A percentile compares a stretch with the other conserved stretches of the same genome.
Conservation (phyloP, 305 asterid species). For the Fraxinus nigra region DNA sequence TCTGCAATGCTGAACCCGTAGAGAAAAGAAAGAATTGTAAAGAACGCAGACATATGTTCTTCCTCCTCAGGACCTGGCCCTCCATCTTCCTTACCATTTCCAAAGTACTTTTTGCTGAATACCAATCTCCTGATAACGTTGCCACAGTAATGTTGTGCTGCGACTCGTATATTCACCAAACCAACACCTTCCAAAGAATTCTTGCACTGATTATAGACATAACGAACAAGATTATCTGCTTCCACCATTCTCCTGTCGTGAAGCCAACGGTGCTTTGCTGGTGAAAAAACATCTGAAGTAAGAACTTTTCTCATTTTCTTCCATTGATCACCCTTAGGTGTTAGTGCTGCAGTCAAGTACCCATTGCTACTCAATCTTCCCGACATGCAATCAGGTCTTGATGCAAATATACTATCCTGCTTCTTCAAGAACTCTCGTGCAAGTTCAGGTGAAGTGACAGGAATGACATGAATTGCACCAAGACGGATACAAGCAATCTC, state of each 20-base stretch:
- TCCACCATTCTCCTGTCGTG: background rate
- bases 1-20: conserved; percentile 5
- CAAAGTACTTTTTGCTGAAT: background rate
- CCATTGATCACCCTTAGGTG: conserved; percentile 5
- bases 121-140: background rate
- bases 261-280: background rate
- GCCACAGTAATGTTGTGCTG: conserved; percentile 3
- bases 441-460: conserved; percentile 9
- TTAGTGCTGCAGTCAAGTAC: background rate
- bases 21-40: background rate
- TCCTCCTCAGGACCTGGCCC: conserved; percentile 1
- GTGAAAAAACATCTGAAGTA: background rate
- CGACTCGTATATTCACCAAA: background rate
- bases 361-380: background rate
- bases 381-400: conserved; percentile 6
- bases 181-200: background rate
- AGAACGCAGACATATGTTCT: background rate
- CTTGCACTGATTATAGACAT: background rate
- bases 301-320: conserved; percentile 10
- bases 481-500: conserved; percentile 6
- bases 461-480: conserved; percentile 1
- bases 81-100: conserved; percentile 11
- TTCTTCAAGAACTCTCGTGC: conserved; percentile 12
- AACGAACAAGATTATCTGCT: background rate
- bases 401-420: background rate